Evolutionary conservation across 306 rosid genomes (phyloP).

Genomic region (Biancaea sappan): DNA sequence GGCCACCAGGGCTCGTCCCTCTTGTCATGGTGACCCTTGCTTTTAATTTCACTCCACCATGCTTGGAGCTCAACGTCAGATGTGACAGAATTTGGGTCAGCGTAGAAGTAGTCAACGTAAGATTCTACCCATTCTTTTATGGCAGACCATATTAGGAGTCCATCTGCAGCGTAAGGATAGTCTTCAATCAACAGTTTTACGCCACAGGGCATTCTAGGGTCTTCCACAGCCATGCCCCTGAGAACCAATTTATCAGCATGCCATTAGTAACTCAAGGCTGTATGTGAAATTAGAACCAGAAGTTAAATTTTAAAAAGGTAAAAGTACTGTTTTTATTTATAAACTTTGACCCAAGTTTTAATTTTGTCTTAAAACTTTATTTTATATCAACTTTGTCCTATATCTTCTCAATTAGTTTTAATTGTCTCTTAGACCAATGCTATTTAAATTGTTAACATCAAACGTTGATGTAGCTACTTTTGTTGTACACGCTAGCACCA

Average conservation of each 20-base stretch:
- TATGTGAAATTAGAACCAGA: neutral
- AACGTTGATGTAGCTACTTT: too few relatives aligned
- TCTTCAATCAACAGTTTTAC: conserved; percentile 83
- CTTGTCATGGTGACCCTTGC: conserved; percentile 83
- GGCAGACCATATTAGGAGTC: conserved; percentile 94
- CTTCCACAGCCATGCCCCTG: conserved; percentile 96
- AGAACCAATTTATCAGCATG: conserved; percentile 24
- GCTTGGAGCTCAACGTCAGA: conserved; percentile 81
- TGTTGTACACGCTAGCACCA: too few relatives aligned
- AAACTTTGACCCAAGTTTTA: too few relatives aligned
- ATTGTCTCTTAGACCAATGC: too few relatives aligned
- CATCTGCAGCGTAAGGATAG: conserved; percentile 96
- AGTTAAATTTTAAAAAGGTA: too few relatives aligned
- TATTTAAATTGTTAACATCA: too few relatives aligned
- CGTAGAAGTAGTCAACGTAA: conserved; percentile 71
- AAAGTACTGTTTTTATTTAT: too few relatives aligned
- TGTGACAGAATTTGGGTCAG: conserved; percentile 56
- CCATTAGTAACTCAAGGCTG: neutral
- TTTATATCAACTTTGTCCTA: too few relatives aligned
- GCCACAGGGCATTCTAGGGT: conserved; percentile 74
- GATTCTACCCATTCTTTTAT: conserved; percentile 88
- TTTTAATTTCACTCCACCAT: conserved; percentile 93
- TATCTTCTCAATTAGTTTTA: too few relatives aligned
- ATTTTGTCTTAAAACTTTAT: too few relatives aligned
- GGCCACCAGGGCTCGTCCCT: conserved; percentile 96